Conservation (phyloP, 768 basidiomycete genomes). For the Suillus alpinus region DNA sequence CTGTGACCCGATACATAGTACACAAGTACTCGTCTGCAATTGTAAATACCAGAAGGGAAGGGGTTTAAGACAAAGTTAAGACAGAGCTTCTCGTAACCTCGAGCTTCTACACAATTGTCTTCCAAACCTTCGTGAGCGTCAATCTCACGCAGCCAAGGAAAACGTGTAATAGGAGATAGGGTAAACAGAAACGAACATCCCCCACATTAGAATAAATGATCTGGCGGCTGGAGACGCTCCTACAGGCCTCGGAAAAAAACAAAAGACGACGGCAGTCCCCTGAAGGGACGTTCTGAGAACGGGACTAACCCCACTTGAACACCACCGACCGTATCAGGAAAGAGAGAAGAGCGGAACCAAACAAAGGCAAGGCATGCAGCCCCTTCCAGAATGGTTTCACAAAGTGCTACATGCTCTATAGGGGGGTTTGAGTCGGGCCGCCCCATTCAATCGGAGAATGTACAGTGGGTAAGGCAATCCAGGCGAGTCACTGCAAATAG, state of each 20-base stretch:
- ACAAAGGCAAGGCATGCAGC: not conserved
- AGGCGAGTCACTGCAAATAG: not conserved
- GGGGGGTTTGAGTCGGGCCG: not conserved
- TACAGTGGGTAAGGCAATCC: not conserved
- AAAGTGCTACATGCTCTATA: not conserved
- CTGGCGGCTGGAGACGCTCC: not conserved
- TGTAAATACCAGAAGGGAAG: constrained; percentile 1
- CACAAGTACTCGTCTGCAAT: no score
- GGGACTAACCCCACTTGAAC: not conserved
- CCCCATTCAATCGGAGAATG: not conserved
- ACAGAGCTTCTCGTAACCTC: not conserved
- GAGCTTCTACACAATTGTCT: constrained; percentile 9
- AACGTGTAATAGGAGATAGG: not conserved
- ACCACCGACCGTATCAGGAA: not conserved
- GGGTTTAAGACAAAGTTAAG: not conserved
- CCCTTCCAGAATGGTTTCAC: not conserved
- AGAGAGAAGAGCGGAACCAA: constrained; percentile 4
- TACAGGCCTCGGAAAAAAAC: not conserved
- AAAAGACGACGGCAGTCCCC: not conserved
- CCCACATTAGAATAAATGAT: not conserved
- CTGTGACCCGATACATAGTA: not conserved
- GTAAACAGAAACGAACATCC: not conserved
- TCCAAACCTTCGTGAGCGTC: constrained; percentile 2
- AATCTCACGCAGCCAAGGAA: not conserved
- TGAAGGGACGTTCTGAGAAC: not conserved